Base-by-base conservation (phyloP, 192 early-diverging fungal genomes). In the Coemansia sp. region DNA sequence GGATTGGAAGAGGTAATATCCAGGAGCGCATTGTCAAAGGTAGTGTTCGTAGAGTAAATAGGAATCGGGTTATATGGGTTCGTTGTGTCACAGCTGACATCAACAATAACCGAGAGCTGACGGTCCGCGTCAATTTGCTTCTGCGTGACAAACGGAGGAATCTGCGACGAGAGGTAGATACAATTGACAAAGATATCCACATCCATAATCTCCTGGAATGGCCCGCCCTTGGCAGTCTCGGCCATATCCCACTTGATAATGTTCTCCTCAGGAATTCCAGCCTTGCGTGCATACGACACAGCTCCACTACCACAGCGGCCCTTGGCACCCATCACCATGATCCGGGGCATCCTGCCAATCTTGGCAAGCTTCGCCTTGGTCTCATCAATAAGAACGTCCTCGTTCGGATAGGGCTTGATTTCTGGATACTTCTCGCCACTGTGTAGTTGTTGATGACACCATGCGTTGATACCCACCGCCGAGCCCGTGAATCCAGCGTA, bases 321-420 rank as follows among this genome's bases (percentile, higher is more conserved):
- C 30, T 95, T 74, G 31, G 96, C 96, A 46, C 96, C 96, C 92
- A 97, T 96, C n/a, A 98, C 93, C 92, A 98, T 94, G 27, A 98
- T 85, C 59, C 82, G 78, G 32, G 95, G 95, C 42, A 79, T 61
- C 59, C 84, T 77, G 46, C 91, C 90, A 54, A 78, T 83, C 70
- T 89, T 86, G 21, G 72, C 62, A 59, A 83, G 61, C 72, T 82
- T 82, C 59, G 11, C 78, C 84, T 87, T 89, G 72, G 91, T 86
- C 74, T 92, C 75, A 17, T 64, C 73, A 63, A 95, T 88, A 64
- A 98, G 77, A 22, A 83, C 84, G 46, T 89, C 82, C 70, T 97
- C 94, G 69, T 92, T 93, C 63, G 90, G 88, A 68, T 91, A 96
- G 24, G 92, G 91, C 70, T 87, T 88, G 71, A 95, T 87, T 14